These are phyloP conservation scores for Elsinoe arachidis DNA, from an alignment of 2,329 filamentous ascomycete species.

Conservation along the genomic window DNA sequence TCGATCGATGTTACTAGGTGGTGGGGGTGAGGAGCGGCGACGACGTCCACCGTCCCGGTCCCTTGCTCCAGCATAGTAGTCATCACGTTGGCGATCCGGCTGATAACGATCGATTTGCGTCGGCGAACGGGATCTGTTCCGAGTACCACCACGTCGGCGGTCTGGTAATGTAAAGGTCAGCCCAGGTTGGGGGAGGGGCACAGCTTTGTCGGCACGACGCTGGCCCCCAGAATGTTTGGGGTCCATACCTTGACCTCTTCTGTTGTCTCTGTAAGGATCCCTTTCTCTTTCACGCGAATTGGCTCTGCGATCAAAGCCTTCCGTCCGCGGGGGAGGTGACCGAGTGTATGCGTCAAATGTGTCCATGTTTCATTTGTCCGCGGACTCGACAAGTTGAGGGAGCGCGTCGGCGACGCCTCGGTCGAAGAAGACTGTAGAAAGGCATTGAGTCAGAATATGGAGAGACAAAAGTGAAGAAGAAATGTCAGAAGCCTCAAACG, in stretches of 20 bases:
- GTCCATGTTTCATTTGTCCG: slow-evolving; percentile 15
- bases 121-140: slow-evolving; percentile 67
- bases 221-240: not conserved
- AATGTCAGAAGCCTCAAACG: not conserved
- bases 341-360: slow-evolving; percentile 16
- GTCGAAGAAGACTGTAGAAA: slow-evolving; percentile 11
- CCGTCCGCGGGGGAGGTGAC: slow-evolving; percentile 14
- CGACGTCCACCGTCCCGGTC: slow-evolving; percentile 58
- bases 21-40: slow-evolving; percentile 51
- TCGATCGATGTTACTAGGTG: slow-evolving; percentile 61
- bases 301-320: not conserved
- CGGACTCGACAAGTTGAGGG: slow-evolving; percentile 4
- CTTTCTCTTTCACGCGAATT: slow-evolving; percentile 16
- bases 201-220: not conserved
- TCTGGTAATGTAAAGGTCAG: slow-evolving; percentile 19
- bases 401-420: slow-evolving; percentile 13
- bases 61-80: slow-evolving; percentile 51
- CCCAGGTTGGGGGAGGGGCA: not conserved
- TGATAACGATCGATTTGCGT: slow-evolving; percentile 67
- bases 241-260: slow-evolving; percentile 24
- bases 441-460: slow-evolving; percentile 17
- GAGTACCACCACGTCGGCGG: slow-evolving; percentile 32
- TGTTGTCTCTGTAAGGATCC: slow-evolving; percentile 23
- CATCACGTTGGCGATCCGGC: slow-evolving; percentile 60
- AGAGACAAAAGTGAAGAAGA: not conserved